These are phyloP conservation scores for Paramecium sonneborni DNA, from an alignment of 73 alveolate genomes.

Conservation along the genomic window DNA sequence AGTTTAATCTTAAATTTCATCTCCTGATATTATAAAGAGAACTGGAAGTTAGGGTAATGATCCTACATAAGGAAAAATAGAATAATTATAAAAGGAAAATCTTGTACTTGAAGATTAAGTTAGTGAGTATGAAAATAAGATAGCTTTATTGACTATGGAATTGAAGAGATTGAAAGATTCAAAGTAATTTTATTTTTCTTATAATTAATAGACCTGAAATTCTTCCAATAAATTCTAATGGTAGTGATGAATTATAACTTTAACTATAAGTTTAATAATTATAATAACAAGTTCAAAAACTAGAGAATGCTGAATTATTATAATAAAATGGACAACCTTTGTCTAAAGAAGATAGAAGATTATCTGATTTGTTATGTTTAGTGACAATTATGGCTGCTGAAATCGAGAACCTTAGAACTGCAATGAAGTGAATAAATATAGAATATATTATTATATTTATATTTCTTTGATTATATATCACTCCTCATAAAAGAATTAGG, in stretches of 20 bases:
- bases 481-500: constrained; percentile 35
- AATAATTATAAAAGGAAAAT: neutral
- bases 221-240: neutral
- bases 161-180: neutral
- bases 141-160: constrained; percentile 50
- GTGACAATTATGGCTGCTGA: constrained; percentile 50
- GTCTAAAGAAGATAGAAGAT: neutral
- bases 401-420: neutral
- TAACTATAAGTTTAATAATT: neutral
- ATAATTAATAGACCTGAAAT: neutral
- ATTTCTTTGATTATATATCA: neutral
- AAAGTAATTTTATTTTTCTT: neutral
- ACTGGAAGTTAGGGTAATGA: neutral
- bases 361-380: constrained; percentile 30
- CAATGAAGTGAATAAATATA: constrained; percentile 13
- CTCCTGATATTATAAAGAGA: neutral
- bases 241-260: neutral
- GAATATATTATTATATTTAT: neutral
- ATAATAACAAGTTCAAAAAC: neutral
- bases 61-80: neutral
- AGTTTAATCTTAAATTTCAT: neutral
- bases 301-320: neutral
- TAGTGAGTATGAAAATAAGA: constrained; percentile 26
- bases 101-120: constrained; percentile 8
- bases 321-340: neutral